A percentile compares a stretch with the other conserved stretches of the same genome.
These are phyloP conservation scores for Eucalyptus coolabah DNA, from an alignment of 345 rosid genomes.

Conservation along the genomic window DNA sequence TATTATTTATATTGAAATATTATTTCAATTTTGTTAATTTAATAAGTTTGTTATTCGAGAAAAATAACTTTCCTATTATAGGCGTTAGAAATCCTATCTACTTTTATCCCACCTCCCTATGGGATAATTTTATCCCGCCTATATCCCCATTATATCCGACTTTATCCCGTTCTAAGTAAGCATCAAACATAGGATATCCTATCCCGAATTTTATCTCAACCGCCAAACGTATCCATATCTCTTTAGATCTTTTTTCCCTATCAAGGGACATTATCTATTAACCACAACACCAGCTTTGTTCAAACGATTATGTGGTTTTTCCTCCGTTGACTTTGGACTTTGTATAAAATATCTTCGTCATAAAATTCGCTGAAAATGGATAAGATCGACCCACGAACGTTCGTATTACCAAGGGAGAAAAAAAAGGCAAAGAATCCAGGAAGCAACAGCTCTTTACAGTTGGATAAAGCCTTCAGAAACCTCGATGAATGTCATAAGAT, in stretches of 20 bases:
- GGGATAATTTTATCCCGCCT: too few relatives aligned
- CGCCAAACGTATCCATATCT: background rate
- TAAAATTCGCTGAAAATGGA: background rate
- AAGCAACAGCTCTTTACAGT: background rate
- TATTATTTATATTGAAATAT: too few relatives aligned
- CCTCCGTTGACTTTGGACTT: background rate
- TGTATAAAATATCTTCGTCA: too few relatives aligned
- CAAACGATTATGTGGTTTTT: background rate
- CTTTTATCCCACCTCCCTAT: too few relatives aligned
- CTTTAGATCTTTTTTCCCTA: background rate
- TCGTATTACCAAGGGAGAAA: background rate
- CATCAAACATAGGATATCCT: too few relatives aligned
- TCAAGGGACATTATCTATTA: background rate
- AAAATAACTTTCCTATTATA: too few relatives aligned
- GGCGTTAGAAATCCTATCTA: too few relatives aligned
- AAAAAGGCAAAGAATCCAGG: background rate
- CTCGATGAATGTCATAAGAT: background rate
- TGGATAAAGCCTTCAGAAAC: background rate
- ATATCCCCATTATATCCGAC: fast-evolving
- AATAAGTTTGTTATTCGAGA: too few relatives aligned
- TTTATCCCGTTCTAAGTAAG: fast-evolving
- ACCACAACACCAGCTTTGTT: background rate
- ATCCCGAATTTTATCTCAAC: too few relatives aligned
- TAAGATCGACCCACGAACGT: background rate
- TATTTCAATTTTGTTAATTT: too few relatives aligned